Conservation (phyloP, 345 rosid species). For the Eutrema japonicum region DNA sequence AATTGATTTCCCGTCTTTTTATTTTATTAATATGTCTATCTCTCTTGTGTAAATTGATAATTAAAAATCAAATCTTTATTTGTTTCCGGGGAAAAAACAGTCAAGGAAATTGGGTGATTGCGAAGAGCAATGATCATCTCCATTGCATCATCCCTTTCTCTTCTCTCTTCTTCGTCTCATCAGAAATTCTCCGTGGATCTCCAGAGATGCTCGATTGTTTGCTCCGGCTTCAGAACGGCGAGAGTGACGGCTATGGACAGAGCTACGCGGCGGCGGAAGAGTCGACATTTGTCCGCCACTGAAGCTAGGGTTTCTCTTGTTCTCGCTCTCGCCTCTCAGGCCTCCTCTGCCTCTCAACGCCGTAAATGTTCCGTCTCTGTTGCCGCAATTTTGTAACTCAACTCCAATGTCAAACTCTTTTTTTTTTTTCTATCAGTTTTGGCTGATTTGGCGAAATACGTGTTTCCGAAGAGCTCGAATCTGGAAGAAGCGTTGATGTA, state of each 20-base stretch:
- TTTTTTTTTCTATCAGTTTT: slow-evolving; percentile 54
- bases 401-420: background rate
- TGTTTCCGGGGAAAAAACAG: background rate
- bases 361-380: slow-evolving; percentile 56
- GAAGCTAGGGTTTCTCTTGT: slow-evolving; percentile 84
- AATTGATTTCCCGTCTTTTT: too few species aligned
- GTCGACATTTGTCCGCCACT: slow-evolving; percentile 55
- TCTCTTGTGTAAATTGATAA: too few species aligned
- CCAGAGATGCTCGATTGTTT: slow-evolving; percentile 28
- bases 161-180: slow-evolving; percentile 39
- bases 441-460: slow-evolving; percentile 69
- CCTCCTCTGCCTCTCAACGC: slow-evolving; percentile 67
- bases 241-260: slow-evolving; percentile 44
- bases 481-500: slow-evolving; percentile 91
- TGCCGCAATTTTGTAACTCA: slow-evolving; percentile 9
- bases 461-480: slow-evolving; percentile 76
- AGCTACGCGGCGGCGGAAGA: slow-evolving; percentile 43
- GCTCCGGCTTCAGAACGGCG: slow-evolving; percentile 38
- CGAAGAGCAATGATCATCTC: slow-evolving; percentile 23
- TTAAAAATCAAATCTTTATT: background rate
- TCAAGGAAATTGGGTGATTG: background rate
- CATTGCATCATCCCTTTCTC: slow-evolving; percentile 35
- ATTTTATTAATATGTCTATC: too few species aligned
- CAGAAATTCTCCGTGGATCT: slow-evolving; percentile 23
- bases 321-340: slow-evolving; percentile 80